Percentiles rank a stretch among this genome's conserved stretches.
Conservation (phyloP, 2,329 filamentous ascomycete species). For the Dothideomycetes sp. region DNA sequence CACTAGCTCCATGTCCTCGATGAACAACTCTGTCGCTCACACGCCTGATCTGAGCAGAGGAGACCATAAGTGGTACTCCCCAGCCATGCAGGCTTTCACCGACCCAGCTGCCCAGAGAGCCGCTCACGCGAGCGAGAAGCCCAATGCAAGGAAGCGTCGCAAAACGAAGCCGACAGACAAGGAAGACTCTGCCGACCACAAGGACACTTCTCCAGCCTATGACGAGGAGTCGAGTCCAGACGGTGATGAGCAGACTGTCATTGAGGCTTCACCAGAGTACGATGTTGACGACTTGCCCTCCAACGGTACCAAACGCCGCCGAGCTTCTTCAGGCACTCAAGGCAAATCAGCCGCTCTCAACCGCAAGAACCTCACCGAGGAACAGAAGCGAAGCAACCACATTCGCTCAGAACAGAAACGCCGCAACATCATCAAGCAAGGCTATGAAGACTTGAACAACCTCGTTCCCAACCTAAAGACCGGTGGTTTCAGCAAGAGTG, state of each 20-base stretch:
- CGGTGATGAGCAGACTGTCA: not conserved
- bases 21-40: slow-evolving; percentile 7
- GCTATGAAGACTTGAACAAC: slow-evolving; percentile 69
- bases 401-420: slow-evolving; percentile 83
- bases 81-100: slow-evolving; percentile 1
- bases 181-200: not conserved
- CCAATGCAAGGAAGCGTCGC: slow-evolving; percentile 9
- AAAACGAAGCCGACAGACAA: slow-evolving; percentile 2
- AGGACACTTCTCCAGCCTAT: slow-evolving; percentile 4
- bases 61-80: slow-evolving; percentile 3
- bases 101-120: not conserved
- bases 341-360: not conserved
- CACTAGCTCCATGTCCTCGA: slow-evolving; percentile 3
- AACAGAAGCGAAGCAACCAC: slow-evolving; percentile 77
- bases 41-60: slow-evolving; percentile 4
- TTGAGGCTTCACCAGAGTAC: slow-evolving; percentile 1
- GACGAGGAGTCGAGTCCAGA: slow-evolving; percentile 9
- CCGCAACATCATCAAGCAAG: slow-evolving; percentile 69
- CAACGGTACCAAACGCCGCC: slow-evolving; percentile 7
- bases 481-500: slow-evolving; percentile 75
- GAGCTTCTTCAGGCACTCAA: slow-evolving; percentile 4
- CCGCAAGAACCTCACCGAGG: slow-evolving; percentile 56
- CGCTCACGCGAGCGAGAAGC: slow-evolving; percentile 1
- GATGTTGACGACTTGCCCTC: not conserved
- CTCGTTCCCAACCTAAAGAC: slow-evolving; percentile 66